Evolutionary conservation across 805 yeast genomes (phyloP), one percentile per base, ranked within the genome.

Genomic region (Zygosaccharomyces bisporus): DNA sequence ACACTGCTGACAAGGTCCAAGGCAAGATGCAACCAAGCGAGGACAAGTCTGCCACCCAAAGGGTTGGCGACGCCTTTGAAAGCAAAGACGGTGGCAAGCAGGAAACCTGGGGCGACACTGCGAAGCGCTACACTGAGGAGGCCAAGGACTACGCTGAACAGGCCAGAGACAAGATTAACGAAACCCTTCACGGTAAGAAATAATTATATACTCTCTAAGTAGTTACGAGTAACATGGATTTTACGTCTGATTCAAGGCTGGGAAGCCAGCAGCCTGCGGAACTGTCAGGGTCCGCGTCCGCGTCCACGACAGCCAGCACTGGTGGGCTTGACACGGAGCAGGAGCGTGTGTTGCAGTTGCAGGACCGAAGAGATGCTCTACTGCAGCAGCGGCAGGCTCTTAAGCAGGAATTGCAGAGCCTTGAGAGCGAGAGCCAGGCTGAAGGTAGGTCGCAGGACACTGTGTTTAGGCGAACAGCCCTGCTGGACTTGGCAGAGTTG

Each of bases 31-130:
- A 79, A 61, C 88, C 93, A 54, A 81, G 83, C 40, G 67, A 67
- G 44, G 72, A 80, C 57, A 87, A 87, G 75, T 81, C 90, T 35
- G 67, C 76, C 51, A 67, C 76, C 49, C 96, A 89, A 73, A 71
- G 80, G 55, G 70, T 79, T 25, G 73, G 80, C 50, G 96, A 86
- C 68, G 66, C 78, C 44, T 71, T 79, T 50, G 64, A 72, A 57
- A 85, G 83, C 41, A 73, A 73, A 60, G 77, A 76, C 52, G 79
- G 79, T 50, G 81, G 71, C 16, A 29, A 43, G 7, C 63, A 60
- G 16, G 76, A 73, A 58, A 69, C 76, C 43, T 68, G 75, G 43
- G 68, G 69, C 49, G 76, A 77, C 46, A 74, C 79, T 41, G 84
- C 83, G 45, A 70, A 73, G 52, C 79, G 79, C 61, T 79, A 79